These are phyloP conservation scores for Cyclotella atomus DNA, from an alignment of 108 stramenopile genomes.

Conservation along the genomic window DNA sequence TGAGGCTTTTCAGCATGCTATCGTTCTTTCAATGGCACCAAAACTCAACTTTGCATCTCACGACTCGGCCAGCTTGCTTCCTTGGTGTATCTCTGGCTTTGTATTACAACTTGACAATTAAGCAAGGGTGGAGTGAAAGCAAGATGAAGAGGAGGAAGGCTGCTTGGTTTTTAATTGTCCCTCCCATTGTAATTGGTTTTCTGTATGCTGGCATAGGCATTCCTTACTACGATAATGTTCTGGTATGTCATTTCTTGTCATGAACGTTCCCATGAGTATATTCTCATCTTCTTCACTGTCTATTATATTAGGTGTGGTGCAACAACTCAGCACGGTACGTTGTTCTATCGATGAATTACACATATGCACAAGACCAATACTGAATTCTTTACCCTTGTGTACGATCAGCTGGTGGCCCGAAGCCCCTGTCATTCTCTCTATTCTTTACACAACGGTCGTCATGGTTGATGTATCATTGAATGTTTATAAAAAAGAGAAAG, in stretches of 20 bases:
- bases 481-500: neutral
- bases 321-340: constrained; percentile 11
- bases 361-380: no score
- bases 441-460: neutral
- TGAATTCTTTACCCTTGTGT: neutral
- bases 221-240: constrained; percentile 3
- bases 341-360: no score
- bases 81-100: neutral
- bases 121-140: neutral
- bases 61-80: neutral
- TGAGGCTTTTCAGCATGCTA: neutral
- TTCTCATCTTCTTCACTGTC: no score
- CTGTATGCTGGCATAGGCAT: neutral
- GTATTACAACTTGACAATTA: constrained; percentile 3
- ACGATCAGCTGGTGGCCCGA: constrained; percentile 17
- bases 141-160: constrained; percentile 1
- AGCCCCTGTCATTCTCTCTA: constrained; percentile 12
- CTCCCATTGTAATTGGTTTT: neutral
- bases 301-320: no score
- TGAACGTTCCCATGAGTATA: no score
- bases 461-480: neutral
- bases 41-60: neutral
- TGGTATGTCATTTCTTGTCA: neutral
- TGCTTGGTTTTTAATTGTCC: neutral
- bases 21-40: neutral